Percentiles rank a stretch among this genome's conserved stretches.
Conservation (phyloP, 768 basidiomycete species). For the Cystobasidium onofrii region DNA sequence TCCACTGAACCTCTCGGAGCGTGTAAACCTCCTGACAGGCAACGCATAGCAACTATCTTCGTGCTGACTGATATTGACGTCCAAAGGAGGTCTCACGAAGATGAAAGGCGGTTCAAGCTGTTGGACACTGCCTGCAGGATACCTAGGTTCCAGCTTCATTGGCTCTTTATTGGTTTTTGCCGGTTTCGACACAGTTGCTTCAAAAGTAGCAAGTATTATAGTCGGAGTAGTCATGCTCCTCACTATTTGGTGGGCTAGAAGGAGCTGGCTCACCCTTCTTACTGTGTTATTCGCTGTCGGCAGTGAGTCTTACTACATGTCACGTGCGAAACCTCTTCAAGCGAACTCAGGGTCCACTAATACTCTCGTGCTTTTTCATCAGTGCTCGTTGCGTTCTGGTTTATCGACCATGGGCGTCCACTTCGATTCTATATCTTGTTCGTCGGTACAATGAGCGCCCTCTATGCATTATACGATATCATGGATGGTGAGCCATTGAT, state of each 20-base stretch:
- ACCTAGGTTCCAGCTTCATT: slow-evolving; percentile 62
- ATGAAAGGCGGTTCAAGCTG: slow-evolving; percentile 26
- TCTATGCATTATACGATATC: slow-evolving; percentile 63
- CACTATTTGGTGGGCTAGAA: slow-evolving; percentile 61
- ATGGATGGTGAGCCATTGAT: slow-evolving; percentile 54
- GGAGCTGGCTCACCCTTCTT: slow-evolving; percentile 53
- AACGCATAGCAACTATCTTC: too few species aligned
- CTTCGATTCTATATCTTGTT: slow-evolving; percentile 62
- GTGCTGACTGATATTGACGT: background rate
- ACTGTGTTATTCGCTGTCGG: slow-evolving; percentile 54
- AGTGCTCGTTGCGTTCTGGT: slow-evolving; percentile 48
- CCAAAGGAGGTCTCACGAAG: slow-evolving; percentile 16
- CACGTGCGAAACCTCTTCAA: too few species aligned
- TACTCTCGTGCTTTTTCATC: slow-evolving; percentile 49
- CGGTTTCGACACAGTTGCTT: slow-evolving; percentile 79
- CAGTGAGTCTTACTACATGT: too few species aligned
- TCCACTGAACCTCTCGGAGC: too few species aligned
- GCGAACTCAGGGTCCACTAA: too few species aligned
- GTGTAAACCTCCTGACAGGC: too few species aligned
- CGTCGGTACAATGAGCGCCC: slow-evolving; percentile 34
- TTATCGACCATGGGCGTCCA: slow-evolving; percentile 64
- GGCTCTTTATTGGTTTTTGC: slow-evolving; percentile 79
- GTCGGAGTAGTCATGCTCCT: slow-evolving; percentile 78
- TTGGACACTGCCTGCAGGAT: slow-evolving; percentile 25
- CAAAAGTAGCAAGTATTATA: slow-evolving; percentile 70